A percentile compares a stretch with the other conserved stretches of the same genome.
phyloP scores from a whole-genome alignment of 345 rosid genomes.

The Rhizophora mangle region DNA sequence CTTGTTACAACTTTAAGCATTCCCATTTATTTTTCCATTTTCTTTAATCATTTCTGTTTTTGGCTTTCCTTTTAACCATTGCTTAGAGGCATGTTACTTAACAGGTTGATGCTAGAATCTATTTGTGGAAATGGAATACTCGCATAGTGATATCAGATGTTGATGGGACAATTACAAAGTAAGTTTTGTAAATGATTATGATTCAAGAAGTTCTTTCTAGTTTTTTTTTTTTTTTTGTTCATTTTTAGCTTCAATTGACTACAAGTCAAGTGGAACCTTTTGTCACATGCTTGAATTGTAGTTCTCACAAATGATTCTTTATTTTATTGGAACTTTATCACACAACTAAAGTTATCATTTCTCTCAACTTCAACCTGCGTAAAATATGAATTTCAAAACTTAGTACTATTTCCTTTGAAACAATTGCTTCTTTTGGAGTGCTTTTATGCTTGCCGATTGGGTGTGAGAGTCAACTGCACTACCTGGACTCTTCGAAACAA shows the following conservation, averaged over 20 bases:
- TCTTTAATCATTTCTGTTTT: constrained; percentile 6
- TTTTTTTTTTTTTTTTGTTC: constrained; percentile 2
- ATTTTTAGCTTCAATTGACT: not conserved
- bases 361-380: constrained; percentile 7
- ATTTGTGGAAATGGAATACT: constrained; percentile 93
- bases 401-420: not conserved
- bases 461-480: constrained; percentile 11
- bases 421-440: not conserved
- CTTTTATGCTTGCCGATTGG: not conserved
- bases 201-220: not conserved
- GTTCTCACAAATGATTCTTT: no score
- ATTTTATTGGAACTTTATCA: not conserved
- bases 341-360: not conserved
- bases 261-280: not conserved
- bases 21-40: constrained; percentile 6
- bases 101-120: constrained; percentile 92
- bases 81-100: constrained; percentile 10
- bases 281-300: no score
- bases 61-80: constrained; percentile 3
- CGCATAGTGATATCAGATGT: constrained; percentile 93
- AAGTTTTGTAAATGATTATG: constrained; percentile 20
- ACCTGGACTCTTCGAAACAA: not conserved
- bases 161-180: constrained; percentile 98
- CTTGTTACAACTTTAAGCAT: not conserved
- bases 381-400: constrained; percentile 6